A percentile compares a stretch with the other conserved stretches of the same genome.
Evolutionary conservation across 805 yeast species (phyloP).

Genomic region (Groenewaldozyma tartarivorans): DNA sequence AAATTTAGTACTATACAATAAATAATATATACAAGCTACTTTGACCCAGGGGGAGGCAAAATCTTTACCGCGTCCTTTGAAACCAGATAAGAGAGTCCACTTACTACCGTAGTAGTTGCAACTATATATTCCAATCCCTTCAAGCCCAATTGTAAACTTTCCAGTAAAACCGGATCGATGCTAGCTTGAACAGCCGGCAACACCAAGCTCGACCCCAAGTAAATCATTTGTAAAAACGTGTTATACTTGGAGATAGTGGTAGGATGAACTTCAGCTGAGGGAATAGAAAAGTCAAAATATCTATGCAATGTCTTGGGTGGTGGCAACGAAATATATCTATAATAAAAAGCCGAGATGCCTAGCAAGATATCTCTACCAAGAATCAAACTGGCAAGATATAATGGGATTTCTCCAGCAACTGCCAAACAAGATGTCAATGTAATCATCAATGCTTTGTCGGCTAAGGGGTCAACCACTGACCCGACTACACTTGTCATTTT

Average conservation of each 20-base stretch:
- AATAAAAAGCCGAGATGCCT: constrained; percentile 60
- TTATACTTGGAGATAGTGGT: constrained; percentile 78
- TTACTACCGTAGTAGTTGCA: constrained; percentile 60
- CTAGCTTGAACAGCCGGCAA: constrained; percentile 40
- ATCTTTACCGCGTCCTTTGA: constrained; percentile 60
- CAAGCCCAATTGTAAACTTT: constrained; percentile 19
- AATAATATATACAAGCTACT: too few species aligned
- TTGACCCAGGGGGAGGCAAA: constrained; percentile 18
- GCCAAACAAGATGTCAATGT: constrained; percentile 73
- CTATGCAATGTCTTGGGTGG: constrained; percentile 63
- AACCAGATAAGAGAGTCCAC: constrained; percentile 72
- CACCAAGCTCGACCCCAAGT: constrained; percentile 56
- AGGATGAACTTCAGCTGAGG: constrained; percentile 82
- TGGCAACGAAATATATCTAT: constrained; percentile 66
- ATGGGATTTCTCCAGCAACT: constrained; percentile 59
- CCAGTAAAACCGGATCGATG: constrained; percentile 21
- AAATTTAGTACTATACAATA: too few species aligned
- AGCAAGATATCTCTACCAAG: constrained; percentile 76
- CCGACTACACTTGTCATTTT: constrained; percentile 77
- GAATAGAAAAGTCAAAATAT: constrained; percentile 70
- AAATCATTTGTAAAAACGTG: constrained; percentile 88
- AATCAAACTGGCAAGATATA: constrained; percentile 46
- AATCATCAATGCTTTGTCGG: constrained; percentile 86
- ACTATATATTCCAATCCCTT: constrained; percentile 36
- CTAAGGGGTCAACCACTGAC: constrained; percentile 87